Conservation (phyloP, 352 stramenopile species). For the Phytophthora pinifolia region DNA sequence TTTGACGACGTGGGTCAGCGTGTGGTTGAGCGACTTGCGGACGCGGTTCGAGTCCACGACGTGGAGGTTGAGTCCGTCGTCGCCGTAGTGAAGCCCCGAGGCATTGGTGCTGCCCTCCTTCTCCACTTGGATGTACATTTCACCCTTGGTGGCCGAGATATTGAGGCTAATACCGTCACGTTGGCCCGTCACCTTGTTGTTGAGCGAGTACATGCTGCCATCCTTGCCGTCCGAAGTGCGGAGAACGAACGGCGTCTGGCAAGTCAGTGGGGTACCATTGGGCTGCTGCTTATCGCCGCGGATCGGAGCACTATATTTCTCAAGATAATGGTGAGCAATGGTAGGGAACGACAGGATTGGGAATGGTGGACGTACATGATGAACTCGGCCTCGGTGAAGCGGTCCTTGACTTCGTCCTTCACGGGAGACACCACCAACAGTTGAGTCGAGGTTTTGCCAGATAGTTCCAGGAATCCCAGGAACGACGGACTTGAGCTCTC, state of each 20-base stretch:
- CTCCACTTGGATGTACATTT: constrained; percentile 69
- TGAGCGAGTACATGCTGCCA: constrained; percentile 66
- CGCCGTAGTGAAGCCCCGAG: constrained; percentile 50
- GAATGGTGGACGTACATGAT: constrained; percentile 62
- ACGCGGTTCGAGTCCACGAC: constrained; percentile 80
- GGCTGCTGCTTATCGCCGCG: constrained; percentile 50
- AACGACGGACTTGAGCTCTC: constrained; percentile 11
- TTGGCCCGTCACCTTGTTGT: constrained; percentile 67
- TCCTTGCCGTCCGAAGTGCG: constrained; percentile 47
- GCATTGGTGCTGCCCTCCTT: constrained; percentile 51
- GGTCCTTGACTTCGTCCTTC: constrained; percentile 41
- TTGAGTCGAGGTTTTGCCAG: constrained; percentile 35
- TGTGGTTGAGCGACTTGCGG: constrained; percentile 68
- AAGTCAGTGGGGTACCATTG: constrained; percentile 54
- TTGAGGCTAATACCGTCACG: constrained; percentile 63
- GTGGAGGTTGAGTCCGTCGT: constrained; percentile 40
- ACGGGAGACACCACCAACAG: constrained; percentile 58
- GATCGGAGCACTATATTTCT: constrained; percentile 33
- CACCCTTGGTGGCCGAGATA: constrained; percentile 50
- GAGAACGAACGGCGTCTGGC: constrained; percentile 71
- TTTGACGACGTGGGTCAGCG: constrained; percentile 47
- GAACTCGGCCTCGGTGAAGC: constrained; percentile 61
- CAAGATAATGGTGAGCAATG: constrained; percentile 6
- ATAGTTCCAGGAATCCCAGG: constrained; percentile 59
- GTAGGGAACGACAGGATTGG: background rate